Conservation (phyloP, 2,329 filamentous ascomycete genomes). For the Ophiognomonia clavigignenti-juglandacearum region DNA sequence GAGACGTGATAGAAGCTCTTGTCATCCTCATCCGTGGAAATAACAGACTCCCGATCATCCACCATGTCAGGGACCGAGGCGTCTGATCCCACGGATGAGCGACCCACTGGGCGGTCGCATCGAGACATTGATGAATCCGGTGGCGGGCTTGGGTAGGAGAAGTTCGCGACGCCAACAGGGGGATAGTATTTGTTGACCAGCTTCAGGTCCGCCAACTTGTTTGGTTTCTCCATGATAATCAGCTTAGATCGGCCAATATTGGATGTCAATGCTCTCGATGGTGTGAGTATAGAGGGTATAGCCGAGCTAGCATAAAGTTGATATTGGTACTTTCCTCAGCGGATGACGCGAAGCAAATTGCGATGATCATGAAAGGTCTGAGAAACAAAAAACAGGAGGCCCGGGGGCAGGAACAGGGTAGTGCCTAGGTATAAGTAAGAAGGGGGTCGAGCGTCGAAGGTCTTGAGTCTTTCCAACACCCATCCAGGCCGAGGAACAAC, state of each 20-base stretch:
- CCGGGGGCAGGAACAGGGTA: neutral
- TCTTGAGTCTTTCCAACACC: neutral
- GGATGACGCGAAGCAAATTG: constrained; percentile 1
- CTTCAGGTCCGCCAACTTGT: constrained; percentile 13
- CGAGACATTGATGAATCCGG: neutral
- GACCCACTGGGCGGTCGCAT: neutral
- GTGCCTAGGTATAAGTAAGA: constrained; percentile 15
- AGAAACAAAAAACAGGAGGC: neutral
- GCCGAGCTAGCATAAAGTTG: too few species aligned
- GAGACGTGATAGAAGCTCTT: constrained; percentile 9
- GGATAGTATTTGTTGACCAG: constrained; percentile 17
- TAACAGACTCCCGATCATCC: constrained; percentile 13
- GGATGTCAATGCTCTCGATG: too few species aligned
- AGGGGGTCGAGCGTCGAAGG: neutral
- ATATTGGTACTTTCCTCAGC: too few species aligned
- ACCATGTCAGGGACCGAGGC: constrained; percentile 14
- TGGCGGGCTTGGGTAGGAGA: constrained; percentile 10
- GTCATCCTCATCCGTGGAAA: constrained; percentile 11
- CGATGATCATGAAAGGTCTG: neutral
- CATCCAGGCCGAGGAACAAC: constrained; percentile 7
- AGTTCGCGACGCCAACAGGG: constrained; percentile 9
- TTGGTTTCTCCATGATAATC: constrained; percentile 11
- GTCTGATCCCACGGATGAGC: constrained; percentile 15
- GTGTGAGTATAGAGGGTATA: too few species aligned
- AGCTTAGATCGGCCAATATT: neutral